Conservation (phyloP, 2,329 filamentous ascomycete genomes). For the Trichoderma sp. region DNA sequence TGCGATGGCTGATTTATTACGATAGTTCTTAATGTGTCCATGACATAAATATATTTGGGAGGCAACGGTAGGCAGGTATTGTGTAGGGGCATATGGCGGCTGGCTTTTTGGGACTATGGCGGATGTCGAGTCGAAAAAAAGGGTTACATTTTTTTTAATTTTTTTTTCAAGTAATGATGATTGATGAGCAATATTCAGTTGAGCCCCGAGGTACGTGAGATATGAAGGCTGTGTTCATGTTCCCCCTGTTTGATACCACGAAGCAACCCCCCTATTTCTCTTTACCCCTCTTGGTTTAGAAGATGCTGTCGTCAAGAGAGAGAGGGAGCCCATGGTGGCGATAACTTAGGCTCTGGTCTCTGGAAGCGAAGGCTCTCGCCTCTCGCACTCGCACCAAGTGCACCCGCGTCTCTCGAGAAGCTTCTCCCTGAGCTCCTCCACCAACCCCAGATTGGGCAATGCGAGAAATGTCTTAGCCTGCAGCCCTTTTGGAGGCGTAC, state of each 20-base stretch:
- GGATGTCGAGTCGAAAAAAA: background rate
- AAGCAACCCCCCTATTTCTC: background rate
- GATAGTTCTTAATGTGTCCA: constrained; percentile 10
- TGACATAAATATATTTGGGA: background rate
- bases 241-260: background rate
- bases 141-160: background rate
- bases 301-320: background rate
- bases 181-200: background rate
- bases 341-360: background rate
- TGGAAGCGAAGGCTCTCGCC: constrained; percentile 14
- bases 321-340: background rate
- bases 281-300: background rate
- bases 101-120: background rate
- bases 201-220: background rate
- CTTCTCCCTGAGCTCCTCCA: background rate
- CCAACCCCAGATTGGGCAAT: constrained; percentile 17
- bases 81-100: background rate
- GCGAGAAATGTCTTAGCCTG: constrained; percentile 16
- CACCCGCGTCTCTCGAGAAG: background rate
- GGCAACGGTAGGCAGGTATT: background rate
- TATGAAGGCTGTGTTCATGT: background rate
- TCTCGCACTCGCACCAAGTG: constrained; percentile 12
- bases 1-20: background rate
- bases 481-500: constrained; percentile 1
- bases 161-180: background rate